Percentiles rank a stretch among this genome's conserved stretches.
These are phyloP conservation scores for Hyphopichia khmerensis DNA, from an alignment of 1,139 yeast genomes.

Conservation along the genomic window DNA sequence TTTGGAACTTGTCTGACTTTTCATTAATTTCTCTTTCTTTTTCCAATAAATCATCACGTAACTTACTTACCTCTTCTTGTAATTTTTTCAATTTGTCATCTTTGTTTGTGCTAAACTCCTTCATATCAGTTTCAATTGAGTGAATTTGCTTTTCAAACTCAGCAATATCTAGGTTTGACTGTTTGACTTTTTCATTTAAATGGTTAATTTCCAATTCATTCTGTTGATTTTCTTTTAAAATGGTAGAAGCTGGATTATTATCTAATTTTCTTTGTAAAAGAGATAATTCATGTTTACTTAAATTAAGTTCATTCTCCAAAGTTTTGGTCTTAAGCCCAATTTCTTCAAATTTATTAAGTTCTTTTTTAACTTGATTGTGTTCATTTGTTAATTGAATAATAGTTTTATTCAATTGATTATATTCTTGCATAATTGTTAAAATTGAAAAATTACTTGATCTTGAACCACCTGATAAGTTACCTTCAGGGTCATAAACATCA, in stretches of 20 bases:
- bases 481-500: constrained; percentile 93
- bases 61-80: constrained; percentile 48
- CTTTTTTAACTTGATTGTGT: constrained; percentile 37
- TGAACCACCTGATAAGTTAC: constrained; percentile 95
- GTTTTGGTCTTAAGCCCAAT: constrained; percentile 53
- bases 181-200: constrained; percentile 39
- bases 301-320: constrained; percentile 63
- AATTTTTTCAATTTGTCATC: constrained; percentile 75
- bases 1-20: constrained; percentile 58
- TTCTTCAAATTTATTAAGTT: constrained; percentile 45
- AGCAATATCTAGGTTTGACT: constrained; percentile 26
- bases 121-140: constrained; percentile 70
- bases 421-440: constrained; percentile 66
- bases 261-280: constrained; percentile 60
- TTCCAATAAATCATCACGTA: constrained; percentile 35
- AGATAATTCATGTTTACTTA: constrained; percentile 67
- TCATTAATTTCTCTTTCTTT: constrained; percentile 45
- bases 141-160: constrained; percentile 44
- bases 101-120: constrained; percentile 78
- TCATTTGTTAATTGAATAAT: constrained; percentile 39
- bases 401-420: constrained; percentile 49
- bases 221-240: constrained; percentile 50
- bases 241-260: constrained; percentile 58
- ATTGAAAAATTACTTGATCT: constrained; percentile 59
- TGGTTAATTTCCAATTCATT: constrained; percentile 49